Evolutionary conservation across 2,329 filamentous ascomycete genomes (phyloP).

Genomic region (Plenodomus biglobosus): DNA sequence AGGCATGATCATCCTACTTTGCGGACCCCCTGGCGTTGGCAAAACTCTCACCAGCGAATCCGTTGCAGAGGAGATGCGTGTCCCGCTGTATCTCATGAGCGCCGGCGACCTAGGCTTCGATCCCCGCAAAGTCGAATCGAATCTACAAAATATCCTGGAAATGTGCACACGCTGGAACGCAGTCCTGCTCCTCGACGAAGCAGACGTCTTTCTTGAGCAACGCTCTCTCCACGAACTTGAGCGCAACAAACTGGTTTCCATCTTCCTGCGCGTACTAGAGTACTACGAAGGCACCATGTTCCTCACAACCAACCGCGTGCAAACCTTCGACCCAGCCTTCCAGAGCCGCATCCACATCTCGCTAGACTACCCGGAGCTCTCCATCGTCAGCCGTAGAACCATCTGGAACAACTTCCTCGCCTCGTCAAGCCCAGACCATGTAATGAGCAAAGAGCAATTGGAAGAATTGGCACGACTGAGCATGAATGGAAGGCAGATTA

Average conservation of each 20-base stretch:
- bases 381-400: conserved; percentile 37
- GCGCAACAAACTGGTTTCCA: conserved; percentile 45
- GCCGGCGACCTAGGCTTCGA: conserved; percentile 71
- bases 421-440: conserved; percentile 22
- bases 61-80: conserved; percentile 23
- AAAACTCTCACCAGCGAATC: conserved; percentile 29
- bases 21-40: conserved; percentile 31
- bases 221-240: conserved; percentile 43
- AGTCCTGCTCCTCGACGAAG: conserved; percentile 73
- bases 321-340: conserved; percentile 37
- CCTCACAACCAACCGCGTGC: conserved; percentile 40
- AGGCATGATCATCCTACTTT: conserved; percentile 32
- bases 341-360: conserved; percentile 38
- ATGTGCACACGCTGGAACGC: conserved; percentile 68
- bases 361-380: conserved; percentile 32
- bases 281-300: conserved; percentile 42
- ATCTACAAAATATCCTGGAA: conserved; percentile 79
- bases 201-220: conserved; percentile 55
- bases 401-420: conserved; percentile 44
- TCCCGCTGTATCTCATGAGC: conserved; percentile 67
- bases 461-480: conserved; percentile 44
- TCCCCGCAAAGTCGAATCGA: conserved; percentile 60
- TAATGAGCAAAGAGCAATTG: conserved; percentile 14
- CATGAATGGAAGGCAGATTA: conserved; percentile 56
- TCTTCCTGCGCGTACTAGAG: conserved; percentile 40